Evolutionary conservation across 2,329 filamentous ascomycete genomes (phyloP).

Genomic region (Paecilomyces variotii): DNA sequence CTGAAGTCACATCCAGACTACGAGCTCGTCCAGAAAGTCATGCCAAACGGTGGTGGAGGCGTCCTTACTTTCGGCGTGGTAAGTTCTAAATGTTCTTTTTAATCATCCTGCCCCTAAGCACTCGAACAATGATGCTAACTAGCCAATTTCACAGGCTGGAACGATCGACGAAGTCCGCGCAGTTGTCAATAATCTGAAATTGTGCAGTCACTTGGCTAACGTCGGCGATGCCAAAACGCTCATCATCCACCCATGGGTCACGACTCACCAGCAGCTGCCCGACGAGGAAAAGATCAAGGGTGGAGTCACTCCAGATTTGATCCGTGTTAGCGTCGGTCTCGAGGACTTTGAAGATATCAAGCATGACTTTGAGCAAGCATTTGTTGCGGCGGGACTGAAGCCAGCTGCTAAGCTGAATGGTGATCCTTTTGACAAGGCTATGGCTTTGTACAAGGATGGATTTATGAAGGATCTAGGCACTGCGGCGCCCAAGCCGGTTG

Average conservation of each 20-base stretch:
- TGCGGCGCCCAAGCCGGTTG: too few relatives aligned
- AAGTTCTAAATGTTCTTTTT: slow-evolving; percentile 49
- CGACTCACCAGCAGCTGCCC: slow-evolving; percentile 78
- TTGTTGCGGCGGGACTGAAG: slow-evolving; percentile 24
- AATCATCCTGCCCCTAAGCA: too few relatives aligned
- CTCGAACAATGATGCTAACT: too few relatives aligned
- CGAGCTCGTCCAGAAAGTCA: slow-evolving; percentile 70
- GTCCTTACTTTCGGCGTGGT: slow-evolving; percentile 85
- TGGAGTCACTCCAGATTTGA: slow-evolving; percentile 74
- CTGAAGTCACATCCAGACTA: slow-evolving; percentile 70
- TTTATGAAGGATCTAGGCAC: too few relatives aligned
- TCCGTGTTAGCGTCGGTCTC: slow-evolving; percentile 82
- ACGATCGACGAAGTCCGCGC: too few relatives aligned
- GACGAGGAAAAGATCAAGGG: slow-evolving; percentile 68
- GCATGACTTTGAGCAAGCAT: slow-evolving; percentile 69
- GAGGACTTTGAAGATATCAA: slow-evolving; percentile 95
- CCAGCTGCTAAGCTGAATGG: too few relatives aligned
- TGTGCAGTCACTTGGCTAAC: slow-evolving; percentile 71
- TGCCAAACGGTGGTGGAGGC: slow-evolving; percentile 71
- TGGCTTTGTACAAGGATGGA: too few relatives aligned
- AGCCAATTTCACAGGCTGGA: too few relatives aligned
- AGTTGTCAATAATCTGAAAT: slow-evolving; percentile 75
- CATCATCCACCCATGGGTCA: slow-evolving; percentile 83
- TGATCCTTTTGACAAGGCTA: too few relatives aligned
- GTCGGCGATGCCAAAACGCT: slow-evolving; percentile 89